These are phyloP conservation scores for Penicillium arizonense DNA, from an alignment of 495 filamentous ascomycete genomes.

Conservation along the genomic window DNA sequence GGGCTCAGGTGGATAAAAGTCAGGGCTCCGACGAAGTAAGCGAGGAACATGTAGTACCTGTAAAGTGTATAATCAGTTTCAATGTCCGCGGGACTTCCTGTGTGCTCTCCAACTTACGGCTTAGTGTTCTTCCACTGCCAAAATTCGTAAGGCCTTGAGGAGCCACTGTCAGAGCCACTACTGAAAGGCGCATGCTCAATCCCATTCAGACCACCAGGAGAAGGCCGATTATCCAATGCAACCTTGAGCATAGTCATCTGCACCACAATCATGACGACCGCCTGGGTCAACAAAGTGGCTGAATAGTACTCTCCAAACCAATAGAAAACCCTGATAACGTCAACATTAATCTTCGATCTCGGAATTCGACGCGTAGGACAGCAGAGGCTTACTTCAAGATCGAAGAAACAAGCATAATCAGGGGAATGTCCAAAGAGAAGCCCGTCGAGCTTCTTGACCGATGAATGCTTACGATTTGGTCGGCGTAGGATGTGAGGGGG, in stretches of 20 bases:
- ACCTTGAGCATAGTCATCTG: constrained; percentile 85
- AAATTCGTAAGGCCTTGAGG: constrained; percentile 77
- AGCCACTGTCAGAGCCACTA: constrained; percentile 19
- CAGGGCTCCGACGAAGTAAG: constrained; percentile 65
- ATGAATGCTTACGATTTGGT: constrained; percentile 91
- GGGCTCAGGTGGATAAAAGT: constrained; percentile 69
- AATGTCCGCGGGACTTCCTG: neutral
- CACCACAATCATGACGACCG: constrained; percentile 80
- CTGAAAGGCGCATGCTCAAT: constrained; percentile 47
- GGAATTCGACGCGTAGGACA: neutral
- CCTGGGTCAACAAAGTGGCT: constrained; percentile 75
- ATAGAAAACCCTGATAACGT: constrained; percentile 72
- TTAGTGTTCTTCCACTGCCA: constrained; percentile 88
- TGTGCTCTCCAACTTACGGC: constrained; percentile 53
- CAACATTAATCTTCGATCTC: neutral
- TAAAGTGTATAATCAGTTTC: constrained; percentile 1
- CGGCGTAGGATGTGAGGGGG: constrained; percentile 81
- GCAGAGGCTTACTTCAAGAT: constrained; percentile 69
- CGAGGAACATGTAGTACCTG: constrained; percentile 87
- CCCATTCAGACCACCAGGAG: constrained; percentile 53
- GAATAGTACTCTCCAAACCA: constrained; percentile 90
- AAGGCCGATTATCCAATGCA: constrained; percentile 83
- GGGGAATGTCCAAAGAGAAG: constrained; percentile 86
- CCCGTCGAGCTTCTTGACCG: constrained; percentile 77
- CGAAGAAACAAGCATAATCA: constrained; percentile 96